Evolutionary conservation across 805 yeast genomes (phyloP).

Genomic region (Candida maltosa): DNA sequence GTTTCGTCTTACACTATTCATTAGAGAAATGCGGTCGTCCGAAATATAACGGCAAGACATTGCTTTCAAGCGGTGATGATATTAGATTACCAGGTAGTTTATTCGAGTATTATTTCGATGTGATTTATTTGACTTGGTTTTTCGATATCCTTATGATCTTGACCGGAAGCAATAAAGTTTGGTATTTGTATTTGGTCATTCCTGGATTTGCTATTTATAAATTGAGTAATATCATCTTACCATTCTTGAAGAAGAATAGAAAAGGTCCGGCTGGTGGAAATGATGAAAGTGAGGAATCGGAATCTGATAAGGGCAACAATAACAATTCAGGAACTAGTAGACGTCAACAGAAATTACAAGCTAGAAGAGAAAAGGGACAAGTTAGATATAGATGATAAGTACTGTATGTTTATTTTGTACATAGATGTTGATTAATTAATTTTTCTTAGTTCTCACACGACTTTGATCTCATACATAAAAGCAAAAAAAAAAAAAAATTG

Average conservation of each 20-base stretch:
- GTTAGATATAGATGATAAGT: constrained; percentile 15
- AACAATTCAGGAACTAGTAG: constrained; percentile 16
- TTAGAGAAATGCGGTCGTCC: constrained; percentile 67
- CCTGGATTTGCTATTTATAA: constrained; percentile 54
- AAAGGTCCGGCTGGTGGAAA: constrained; percentile 6
- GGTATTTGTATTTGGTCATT: constrained; percentile 51
- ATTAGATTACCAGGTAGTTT: constrained; percentile 54
- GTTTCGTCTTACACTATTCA: constrained; percentile 44
- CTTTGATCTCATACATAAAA: not conserved
- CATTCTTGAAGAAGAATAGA: constrained; percentile 10
- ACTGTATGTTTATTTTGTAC: not conserved
- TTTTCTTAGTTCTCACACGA: no score
- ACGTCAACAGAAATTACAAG: constrained; percentile 25
- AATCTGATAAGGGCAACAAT: not conserved
- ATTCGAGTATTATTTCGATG: constrained; percentile 70
- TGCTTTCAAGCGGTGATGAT: constrained; percentile 58
- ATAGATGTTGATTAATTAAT: no score
- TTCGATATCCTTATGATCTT: constrained; percentile 52
- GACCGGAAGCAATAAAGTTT: constrained; percentile 56
- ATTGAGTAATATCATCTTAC: constrained; percentile 35
- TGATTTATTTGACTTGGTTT: constrained; percentile 62
- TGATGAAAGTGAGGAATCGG: constrained; percentile 3
- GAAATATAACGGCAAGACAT: constrained; percentile 37
- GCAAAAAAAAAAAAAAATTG: not conserved
- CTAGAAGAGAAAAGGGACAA: constrained; percentile 25